These are phyloP conservation scores for Rhizophagus sp. DNA, from an alignment of 192 early-diverging fungal species.

Conservation along the genomic window DNA sequence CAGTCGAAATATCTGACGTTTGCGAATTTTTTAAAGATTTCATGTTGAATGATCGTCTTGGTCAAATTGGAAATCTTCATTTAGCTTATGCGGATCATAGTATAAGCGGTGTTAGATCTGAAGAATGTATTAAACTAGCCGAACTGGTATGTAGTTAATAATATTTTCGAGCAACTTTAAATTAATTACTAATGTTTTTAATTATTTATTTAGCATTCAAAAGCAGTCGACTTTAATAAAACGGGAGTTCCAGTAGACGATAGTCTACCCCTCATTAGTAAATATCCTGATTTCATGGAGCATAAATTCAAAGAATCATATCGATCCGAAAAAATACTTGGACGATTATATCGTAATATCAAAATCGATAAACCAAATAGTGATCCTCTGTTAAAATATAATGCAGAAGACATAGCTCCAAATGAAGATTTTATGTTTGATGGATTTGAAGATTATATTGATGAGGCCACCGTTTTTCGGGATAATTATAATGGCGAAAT, in stretches of 20 bases:
- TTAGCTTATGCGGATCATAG: conserved; percentile 60
- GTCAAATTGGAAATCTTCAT: conserved; percentile 67
- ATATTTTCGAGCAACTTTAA: background rate
- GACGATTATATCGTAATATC: background rate
- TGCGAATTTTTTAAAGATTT: conserved; percentile 68
- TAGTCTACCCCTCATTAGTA: background rate
- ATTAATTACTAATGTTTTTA: background rate
- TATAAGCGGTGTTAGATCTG: conserved; percentile 45
- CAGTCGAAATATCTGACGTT: conserved; percentile 51
- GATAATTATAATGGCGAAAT: background rate
- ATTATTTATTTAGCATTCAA: conserved; percentile 21
- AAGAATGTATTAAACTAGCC: conserved; percentile 59
- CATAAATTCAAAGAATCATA: background rate
- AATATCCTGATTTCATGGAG: conserved; percentile 30
- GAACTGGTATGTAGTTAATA: conserved; percentile 37
- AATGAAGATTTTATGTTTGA: background rate
- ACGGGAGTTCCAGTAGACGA: conserved; percentile 17
- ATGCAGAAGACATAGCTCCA: background rate
- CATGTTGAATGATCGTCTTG: conserved; percentile 64
- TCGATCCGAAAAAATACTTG: conserved; percentile 4
- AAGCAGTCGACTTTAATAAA: conserved; percentile 25
- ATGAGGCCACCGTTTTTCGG: background rate
- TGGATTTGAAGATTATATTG: conserved; percentile 3
- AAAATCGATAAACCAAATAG: background rate
- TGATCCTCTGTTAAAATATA: background rate